Base-by-base conservation (phyloP, 1,284 basidiomycete genomes). In the Vanrija pseudolonga region DNA sequence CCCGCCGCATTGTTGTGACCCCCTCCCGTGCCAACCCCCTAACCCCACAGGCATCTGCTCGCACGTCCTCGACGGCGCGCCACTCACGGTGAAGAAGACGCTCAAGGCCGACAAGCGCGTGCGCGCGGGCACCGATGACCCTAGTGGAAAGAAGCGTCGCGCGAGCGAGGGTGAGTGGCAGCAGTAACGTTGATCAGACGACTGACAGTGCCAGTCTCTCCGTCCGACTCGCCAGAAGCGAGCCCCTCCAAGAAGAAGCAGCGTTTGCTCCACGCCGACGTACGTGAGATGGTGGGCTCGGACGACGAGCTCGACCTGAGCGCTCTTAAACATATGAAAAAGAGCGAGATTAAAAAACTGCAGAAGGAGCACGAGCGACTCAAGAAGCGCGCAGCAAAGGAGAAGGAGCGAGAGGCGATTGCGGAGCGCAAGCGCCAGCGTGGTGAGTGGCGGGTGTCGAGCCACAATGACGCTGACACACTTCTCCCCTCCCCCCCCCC, bases 391-490 rank as follows among this genome's bases (percentile, higher is more conserved):
- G 90, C 89, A 73, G 76, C 78, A 26, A 88, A 89, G 72, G 81
- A 85, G 12, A 77, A 62, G 47, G 71, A 73, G 52, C 64, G 64
- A 54, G 54, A 60, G 45, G 70, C 71, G 50, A 63, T 68, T 80
- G 47, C 79, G 82, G 55, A 90, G 87, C 72, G 80, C 83, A 63
- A 88, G 82, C 84, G 90, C 42, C 77, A 83, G 57, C 88, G 90
- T 68, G 89, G 77, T 76, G 51, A 52, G 70, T 66, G 14, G 26
- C 38, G 46, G 14, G 26, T 23, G 46, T 12, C 32, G 15, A 26
- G 26, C 26, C 26, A 38, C 18, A 5, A 17, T 20, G 17, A 38
- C 41, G 14, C 15, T 19, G 8, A 24, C 47, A 14, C 52, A n/a
- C n/a, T n/a, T n/a, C n/a, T n/a, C n/a, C n/a, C n/a, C n/a, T n/a